Percentiles rank a stretch among this genome's conserved stretches.
Evolutionary conservation across 2,329 filamentous ascomycete genomes (phyloP).

Genomic region (Fusarium anguioides): DNA sequence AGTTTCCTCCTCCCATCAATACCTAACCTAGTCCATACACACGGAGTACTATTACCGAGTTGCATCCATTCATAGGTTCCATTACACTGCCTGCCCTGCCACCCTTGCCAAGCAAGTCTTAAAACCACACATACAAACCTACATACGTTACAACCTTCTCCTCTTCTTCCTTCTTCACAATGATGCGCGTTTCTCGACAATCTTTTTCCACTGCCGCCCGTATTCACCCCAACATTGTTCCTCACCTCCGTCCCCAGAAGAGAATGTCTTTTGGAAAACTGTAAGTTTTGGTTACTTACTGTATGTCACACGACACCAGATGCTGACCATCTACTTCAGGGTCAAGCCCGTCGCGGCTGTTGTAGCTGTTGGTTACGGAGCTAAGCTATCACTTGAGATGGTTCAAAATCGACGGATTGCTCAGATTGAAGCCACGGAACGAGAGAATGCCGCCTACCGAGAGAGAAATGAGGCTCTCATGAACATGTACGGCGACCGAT

Average conservation of each 20-base stretch:
- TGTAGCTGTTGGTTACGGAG: slow-evolving; percentile 50
- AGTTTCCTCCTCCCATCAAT: slow-evolving; percentile 25
- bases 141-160: not conserved
- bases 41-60: slow-evolving; percentile 36
- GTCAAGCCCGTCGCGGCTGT: slow-evolving; percentile 49
- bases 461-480: slow-evolving; percentile 57
- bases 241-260: slow-evolving; percentile 42
- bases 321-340: slow-evolving; percentile 41
- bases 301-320: slow-evolving; percentile 1
- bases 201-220: slow-evolving; percentile 46
- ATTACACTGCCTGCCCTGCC: not conserved
- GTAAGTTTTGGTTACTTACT: slow-evolving; percentile 26
- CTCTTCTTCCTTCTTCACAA: slow-evolving; percentile 31
- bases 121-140: slow-evolving; percentile 18
- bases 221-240: slow-evolving; percentile 46
- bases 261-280: slow-evolving; percentile 41
- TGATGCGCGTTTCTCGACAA: slow-evolving; percentile 43
- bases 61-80: not conserved
- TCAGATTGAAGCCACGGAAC: slow-evolving; percentile 49
- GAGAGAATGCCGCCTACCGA: slow-evolving; percentile 50
- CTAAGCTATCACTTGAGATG: slow-evolving; percentile 49
- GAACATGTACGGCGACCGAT: slow-evolving; percentile 62
- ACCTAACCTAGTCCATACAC: slow-evolving; percentile 29
- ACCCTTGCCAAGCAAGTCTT: slow-evolving; percentile 33
- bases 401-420: slow-evolving; percentile 44